Percentiles rank a stretch among this genome's conserved stretches.
Evolutionary conservation across 441 rosid genomes (phyloP).

Genomic region (Isatis lusitanica): DNA sequence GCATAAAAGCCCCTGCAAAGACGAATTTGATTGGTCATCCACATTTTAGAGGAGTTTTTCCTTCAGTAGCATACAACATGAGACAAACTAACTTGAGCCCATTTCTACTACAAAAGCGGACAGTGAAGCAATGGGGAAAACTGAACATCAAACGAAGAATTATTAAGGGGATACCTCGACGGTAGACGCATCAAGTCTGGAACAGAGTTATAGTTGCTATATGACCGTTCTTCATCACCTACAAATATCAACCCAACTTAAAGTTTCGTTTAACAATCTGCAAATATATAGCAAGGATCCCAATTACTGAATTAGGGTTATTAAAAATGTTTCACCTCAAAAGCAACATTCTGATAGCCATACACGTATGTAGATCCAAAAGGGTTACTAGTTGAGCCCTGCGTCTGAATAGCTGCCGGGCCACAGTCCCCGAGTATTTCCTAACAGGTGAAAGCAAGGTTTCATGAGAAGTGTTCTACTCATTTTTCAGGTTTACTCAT

Average conservation of each 20-base stretch:
- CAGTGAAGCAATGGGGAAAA: background rate
- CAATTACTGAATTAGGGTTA: background rate
- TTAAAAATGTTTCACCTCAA: conserved; percentile 62
- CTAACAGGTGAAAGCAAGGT: conserved; percentile 39
- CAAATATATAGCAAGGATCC: background rate
- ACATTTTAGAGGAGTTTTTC: background rate
- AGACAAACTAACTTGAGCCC: background rate
- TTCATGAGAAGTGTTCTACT: conserved; percentile 6
- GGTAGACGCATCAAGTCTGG: conserved; percentile 56
- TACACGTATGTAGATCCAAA: conserved; percentile 95
- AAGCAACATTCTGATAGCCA: conserved; percentile 91
- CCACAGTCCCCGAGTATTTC: conserved; percentile 97
- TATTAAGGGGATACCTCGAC: conserved; percentile 29
- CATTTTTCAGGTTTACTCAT: conserved; percentile 7
- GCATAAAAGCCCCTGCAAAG: conserved; percentile 9
- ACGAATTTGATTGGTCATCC: background rate
- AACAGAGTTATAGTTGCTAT: conserved; percentile 89
- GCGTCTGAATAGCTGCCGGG: conserved; percentile 96
- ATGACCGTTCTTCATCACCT: conserved; percentile 97
- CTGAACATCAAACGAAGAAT: background rate
- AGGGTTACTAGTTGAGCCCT: conserved; percentile 93
- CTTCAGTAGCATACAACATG: background rate
- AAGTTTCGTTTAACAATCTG: background rate
- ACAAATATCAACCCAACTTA: conserved; percentile 24
- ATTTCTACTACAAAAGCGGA: background rate